These are phyloP conservation scores for Trichothecium roseum DNA, from an alignment of 2,329 filamentous ascomycete species.

Conservation along the genomic window DNA sequence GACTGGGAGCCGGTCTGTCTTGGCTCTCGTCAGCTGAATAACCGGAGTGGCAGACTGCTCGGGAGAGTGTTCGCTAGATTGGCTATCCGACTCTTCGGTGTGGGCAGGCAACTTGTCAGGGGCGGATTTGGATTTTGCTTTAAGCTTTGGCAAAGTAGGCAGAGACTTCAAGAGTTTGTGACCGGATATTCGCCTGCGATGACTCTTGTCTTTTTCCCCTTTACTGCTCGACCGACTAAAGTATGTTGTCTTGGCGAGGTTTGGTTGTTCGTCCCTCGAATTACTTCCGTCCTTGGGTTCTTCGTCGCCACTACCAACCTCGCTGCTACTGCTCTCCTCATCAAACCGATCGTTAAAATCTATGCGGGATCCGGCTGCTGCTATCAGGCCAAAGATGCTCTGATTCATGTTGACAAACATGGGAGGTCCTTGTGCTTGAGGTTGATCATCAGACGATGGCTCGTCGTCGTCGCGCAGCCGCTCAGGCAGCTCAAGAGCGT, in stretches of 20 bases:
- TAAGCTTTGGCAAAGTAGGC: slow-evolving; percentile 43
- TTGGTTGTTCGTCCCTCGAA: slow-evolving; percentile 27
- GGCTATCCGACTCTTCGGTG: slow-evolving; percentile 19
- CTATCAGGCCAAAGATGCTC: slow-evolving; percentile 87
- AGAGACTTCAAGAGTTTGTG: slow-evolving; percentile 57
- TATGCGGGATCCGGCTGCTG: slow-evolving; percentile 71
- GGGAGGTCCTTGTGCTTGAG: slow-evolving; percentile 31
- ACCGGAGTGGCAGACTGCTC: slow-evolving; percentile 7
- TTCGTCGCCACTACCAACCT: slow-evolving; percentile 43
- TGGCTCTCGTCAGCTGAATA: slow-evolving; percentile 16
- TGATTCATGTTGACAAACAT: slow-evolving; percentile 75
- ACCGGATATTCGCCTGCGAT: slow-evolving; percentile 52
- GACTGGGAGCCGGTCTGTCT: slow-evolving; percentile 46
- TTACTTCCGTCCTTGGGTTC: slow-evolving; percentile 17
- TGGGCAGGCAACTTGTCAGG: slow-evolving; percentile 27
- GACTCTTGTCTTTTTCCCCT: slow-evolving; percentile 21
- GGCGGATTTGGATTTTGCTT: slow-evolving; percentile 30
- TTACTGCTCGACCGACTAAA: slow-evolving; percentile 19
- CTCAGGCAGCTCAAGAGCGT: slow-evolving; percentile 39
- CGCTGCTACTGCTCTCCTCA: slow-evolving; percentile 70
- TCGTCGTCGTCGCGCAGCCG: slow-evolving; percentile 40
- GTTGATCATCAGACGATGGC: slow-evolving; percentile 30
- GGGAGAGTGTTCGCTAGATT: slow-evolving; percentile 13
- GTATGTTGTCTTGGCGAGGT: slow-evolving; percentile 31
- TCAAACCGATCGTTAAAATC: slow-evolving; percentile 78